Evolutionary conservation across 176 grass and related monocot genomes (phyloP), one percentile per base, ranked within the genome.

Genomic region (Carex myosuroides): DNA sequence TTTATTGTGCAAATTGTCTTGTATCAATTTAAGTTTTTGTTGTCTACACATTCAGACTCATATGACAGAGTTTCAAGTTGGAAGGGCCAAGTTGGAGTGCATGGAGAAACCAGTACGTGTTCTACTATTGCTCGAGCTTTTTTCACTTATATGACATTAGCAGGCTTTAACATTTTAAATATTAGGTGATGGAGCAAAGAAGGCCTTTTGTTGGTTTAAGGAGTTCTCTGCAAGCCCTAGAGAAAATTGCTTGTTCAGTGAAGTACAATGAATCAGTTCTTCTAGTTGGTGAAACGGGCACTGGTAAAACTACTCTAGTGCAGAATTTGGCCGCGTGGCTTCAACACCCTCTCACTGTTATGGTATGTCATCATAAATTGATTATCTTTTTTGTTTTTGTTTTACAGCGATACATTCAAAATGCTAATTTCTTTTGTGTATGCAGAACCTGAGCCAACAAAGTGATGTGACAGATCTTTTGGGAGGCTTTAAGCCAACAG

Each of bases 261-360:
- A 94, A 92, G 74, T 87, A 85, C 82, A 98, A 94, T 9, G 92
- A 98, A 86, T 91, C 95, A 50, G 88, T 94, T 87, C 95, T 98
- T 91, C 91, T 98, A 14, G 95, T 98, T 85, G 95, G 95, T 70
- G 95, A 98, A 94, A 98, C 95, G 64, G 95, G 95, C 52, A 98
- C 95, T 8, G 95, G 95, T 80, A 98, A 98, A 87, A 98, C 95
- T 32, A 98, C 95, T n/a, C 60, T 88, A 10, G 91, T 98, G 71
- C 95, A 98, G 86, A 92, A 93, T 87, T 89, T 94, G 79, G 95
- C 92, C 60, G 64, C 90, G 26, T 91, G 90, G 92, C 90, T 98
- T 81, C 89, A 90, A 85, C 92, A 85, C 46, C 82, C 85, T 8
- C 72, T 98, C 70, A 98, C 90, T 78, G 95, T 98, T 73, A 89